Conservation (phyloP, 495 filamentous ascomycete species). For the Letharia lupina region DNA sequence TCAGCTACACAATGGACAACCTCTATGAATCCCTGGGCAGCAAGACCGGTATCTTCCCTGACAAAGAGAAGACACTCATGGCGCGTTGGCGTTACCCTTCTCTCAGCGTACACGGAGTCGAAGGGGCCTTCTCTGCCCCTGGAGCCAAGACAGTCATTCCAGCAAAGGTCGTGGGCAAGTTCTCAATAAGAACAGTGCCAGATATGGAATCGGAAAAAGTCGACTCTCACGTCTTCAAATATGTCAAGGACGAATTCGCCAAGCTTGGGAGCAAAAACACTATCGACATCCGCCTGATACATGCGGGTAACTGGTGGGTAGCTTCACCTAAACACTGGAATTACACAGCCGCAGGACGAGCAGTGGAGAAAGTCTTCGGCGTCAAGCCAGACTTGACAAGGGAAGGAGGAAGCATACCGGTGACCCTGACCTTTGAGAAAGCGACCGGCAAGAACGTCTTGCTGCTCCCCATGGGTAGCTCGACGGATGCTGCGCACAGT, state of each 20-base stretch:
- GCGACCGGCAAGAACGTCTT: slow-evolving; percentile 98
- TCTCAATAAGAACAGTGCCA: slow-evolving; percentile 93
- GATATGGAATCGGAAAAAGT: slow-evolving; percentile 92
- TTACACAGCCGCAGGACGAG: slow-evolving; percentile 86
- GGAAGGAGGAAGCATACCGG: slow-evolving; percentile 93
- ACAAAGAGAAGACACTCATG: slow-evolving; percentile 88
- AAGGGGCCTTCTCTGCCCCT: slow-evolving; percentile 87
- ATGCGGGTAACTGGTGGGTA: slow-evolving; percentile 97
- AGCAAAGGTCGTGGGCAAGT: slow-evolving; percentile 94
- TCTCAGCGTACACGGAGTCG: slow-evolving; percentile 90
- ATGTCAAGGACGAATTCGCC: slow-evolving; percentile 70
- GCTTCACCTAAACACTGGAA: slow-evolving; percentile 97
- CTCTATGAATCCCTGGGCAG: slow-evolving; percentile 84
- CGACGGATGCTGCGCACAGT: slow-evolving; percentile 91
- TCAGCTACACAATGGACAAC: slow-evolving; percentile 92
- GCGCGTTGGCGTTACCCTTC: slow-evolving; percentile 90
- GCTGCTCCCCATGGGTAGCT: slow-evolving; percentile 91
- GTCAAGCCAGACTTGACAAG: slow-evolving; percentile 91
- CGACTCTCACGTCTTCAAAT: slow-evolving; percentile 69
- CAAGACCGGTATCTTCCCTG: slow-evolving; percentile 71
- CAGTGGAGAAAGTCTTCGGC: slow-evolving; percentile 84
- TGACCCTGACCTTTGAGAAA: slow-evolving; percentile 95
- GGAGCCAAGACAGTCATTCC: slow-evolving; percentile 99
- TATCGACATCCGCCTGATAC: slow-evolving; percentile 67
- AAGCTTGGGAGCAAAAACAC: slow-evolving; percentile 87